Evolutionary conservation across 164 flowering plant genomes (phyloP), one percentile per base, ranked within the genome.

Genomic region (Echeveria elegans): DNA sequence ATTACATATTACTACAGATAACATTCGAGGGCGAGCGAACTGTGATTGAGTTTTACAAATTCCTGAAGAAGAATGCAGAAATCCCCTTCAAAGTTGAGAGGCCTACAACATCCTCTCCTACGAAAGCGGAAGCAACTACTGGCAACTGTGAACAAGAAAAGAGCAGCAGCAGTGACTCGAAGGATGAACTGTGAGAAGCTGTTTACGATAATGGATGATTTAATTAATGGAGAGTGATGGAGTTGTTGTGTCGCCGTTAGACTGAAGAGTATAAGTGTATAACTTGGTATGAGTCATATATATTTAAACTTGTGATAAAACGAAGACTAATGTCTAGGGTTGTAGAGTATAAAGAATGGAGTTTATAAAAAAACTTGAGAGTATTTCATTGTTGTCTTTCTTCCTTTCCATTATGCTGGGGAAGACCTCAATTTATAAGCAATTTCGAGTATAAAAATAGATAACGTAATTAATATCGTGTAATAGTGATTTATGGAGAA

Each of bases 31-130:
- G 77, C 12, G 95, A 90, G 63, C 87, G 95, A 5, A 89, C 95
- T 0, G 91, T 89, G 68, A 88, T 83, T 45, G 92, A 82, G 60
- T 82, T 92, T 1, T 88, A 87, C 78, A 89, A 88, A 71, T 92
- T 88, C 80, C 66, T 92, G 30, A 92, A 87, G 90, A 87, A 90
- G 74, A 80, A 90, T 63, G 93, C 98, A 23, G 75, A 90, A 9
- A 82, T 87, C 64, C 88, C 86, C 5, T 86, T 86, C 76, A 86
- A 86, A 81, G 83, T 86, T 37, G 80, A 82, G 72, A 86, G 84
- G 66, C 85, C 85, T 38, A 65, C 70, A 32, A 53, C 81, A n/a
- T 73, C 58, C 5, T 53, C 30, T 23, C 60, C 60, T 6, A 53
- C 16, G 26, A 53, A 53, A 23, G 60, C 7, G 4, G 15, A 82